Evolutionary conservation across 176 grass and related monocot genomes (phyloP).

Genomic region (Phragmites australis): DNA sequence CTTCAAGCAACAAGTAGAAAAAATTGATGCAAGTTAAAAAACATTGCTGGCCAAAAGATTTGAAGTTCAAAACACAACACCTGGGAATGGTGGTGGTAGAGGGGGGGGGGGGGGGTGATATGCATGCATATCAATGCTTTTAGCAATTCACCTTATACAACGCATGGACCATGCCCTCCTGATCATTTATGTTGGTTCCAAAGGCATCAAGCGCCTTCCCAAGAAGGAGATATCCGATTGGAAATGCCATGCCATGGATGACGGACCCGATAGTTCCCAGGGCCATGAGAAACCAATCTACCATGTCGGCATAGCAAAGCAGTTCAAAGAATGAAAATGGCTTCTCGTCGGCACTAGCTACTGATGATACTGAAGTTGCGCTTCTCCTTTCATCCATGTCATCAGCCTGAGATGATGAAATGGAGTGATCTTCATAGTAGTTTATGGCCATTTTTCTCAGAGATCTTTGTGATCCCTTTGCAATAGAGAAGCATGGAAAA

Average conservation of each 20-base stretch:
- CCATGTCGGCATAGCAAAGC: slow-evolving; percentile 49
- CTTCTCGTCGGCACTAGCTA: background rate
- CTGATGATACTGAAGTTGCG: background rate
- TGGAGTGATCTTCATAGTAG: slow-evolving; percentile 37
- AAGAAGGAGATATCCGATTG: slow-evolving; percentile 60
- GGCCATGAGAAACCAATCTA: slow-evolving; percentile 63
- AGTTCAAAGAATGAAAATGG: slow-evolving; percentile 50
- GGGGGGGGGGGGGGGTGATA: background rate
- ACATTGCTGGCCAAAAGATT: background rate
- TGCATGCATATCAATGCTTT: background rate
- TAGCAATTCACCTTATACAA: slow-evolving; percentile 48
- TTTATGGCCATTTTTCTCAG: slow-evolving; percentile 25
- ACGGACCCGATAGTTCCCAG: slow-evolving; percentile 52
- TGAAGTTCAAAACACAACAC: background rate
- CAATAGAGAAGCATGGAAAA: slow-evolving; percentile 16
- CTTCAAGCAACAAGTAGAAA: slow-evolving; percentile 44
- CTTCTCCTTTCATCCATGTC: slow-evolving; percentile 39
- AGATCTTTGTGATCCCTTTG: slow-evolving; percentile 21
- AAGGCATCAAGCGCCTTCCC: slow-evolving; percentile 64
- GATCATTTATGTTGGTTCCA: slow-evolving; percentile 58
- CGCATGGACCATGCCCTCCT: slow-evolving; percentile 49
- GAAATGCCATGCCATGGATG: slow-evolving; percentile 68
- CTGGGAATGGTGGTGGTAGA: too few species aligned
- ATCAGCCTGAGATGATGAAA: slow-evolving; percentile 44
- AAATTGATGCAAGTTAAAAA: background rate